These are phyloP conservation scores for Fagus crenata DNA, from an alignment of 306 rosid genomes.

Conservation along the genomic window DNA sequence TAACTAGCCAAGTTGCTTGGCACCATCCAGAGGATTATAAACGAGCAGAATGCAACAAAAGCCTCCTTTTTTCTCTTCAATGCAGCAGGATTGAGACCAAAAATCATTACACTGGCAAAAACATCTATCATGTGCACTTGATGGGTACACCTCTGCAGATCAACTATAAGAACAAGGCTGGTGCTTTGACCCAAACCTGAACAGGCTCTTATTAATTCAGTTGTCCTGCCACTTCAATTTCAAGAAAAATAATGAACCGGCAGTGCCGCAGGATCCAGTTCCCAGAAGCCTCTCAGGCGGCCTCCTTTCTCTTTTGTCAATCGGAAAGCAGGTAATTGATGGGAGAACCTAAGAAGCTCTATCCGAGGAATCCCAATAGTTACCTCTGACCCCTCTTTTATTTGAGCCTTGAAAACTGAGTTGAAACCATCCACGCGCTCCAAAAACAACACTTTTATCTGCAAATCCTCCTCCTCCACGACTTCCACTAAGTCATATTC, in stretches of 20 bases:
- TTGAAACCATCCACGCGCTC: conserved; percentile 53
- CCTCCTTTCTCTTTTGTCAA: conserved; percentile 62
- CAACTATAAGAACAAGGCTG: neutral
- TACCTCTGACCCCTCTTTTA: conserved; percentile 34
- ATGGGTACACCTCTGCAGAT: neutral
- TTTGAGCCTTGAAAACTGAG: conserved; percentile 56
- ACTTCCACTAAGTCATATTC: conserved; percentile 77
- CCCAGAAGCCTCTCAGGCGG: conserved; percentile 71
- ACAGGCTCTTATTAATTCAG: neutral
- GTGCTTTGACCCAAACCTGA: neutral
- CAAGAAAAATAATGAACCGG: conserved; percentile 44
- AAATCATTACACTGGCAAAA: conserved; percentile 14
- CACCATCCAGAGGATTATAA: neutral
- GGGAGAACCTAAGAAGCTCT: conserved; percentile 82
- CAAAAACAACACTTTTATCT: conserved; percentile 47
- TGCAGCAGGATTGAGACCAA: conserved; percentile 27
- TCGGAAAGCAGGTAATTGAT: conserved; percentile 73
- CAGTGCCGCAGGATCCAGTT: conserved; percentile 80
- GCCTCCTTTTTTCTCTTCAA: conserved; percentile 9
- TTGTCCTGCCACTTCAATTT: conserved; percentile 18
- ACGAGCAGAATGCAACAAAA: conserved; percentile 20
- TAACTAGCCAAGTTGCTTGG: neutral
- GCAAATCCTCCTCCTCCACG: conserved; percentile 34
- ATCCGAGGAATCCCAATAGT: conserved; percentile 40
- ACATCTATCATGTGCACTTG: neutral